Conservation (phyloP, 2,329 filamentous ascomycete species). For the Verticillium dahliae region DNA sequence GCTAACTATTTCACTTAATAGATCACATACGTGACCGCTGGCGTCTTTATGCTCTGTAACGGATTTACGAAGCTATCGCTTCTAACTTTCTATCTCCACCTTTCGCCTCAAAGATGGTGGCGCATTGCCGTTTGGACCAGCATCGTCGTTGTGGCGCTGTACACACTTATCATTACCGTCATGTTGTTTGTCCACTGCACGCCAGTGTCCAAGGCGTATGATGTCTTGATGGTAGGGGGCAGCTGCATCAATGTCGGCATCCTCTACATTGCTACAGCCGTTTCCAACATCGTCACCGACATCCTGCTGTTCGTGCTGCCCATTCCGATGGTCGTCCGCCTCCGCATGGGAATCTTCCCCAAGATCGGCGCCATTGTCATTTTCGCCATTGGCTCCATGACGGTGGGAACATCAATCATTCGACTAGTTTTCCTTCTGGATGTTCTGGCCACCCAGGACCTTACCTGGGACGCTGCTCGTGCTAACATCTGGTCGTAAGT, state of each 20-base stretch:
- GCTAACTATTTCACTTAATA: constrained; percentile 8
- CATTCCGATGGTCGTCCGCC: constrained; percentile 33
- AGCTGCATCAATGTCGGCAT: constrained; percentile 37
- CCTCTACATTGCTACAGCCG: constrained; percentile 41
- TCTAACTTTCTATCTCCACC: constrained; percentile 28
- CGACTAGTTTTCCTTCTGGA: constrained; percentile 4
- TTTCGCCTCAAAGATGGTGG: constrained; percentile 27
- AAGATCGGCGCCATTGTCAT: constrained; percentile 37
- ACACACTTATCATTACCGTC: constrained; percentile 24
- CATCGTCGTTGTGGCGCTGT: constrained; percentile 21
- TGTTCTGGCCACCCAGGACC: constrained; percentile 3
- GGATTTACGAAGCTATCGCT: constrained; percentile 29
- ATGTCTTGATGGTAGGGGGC: constrained; percentile 19
- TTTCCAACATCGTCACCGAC: constrained; percentile 41
- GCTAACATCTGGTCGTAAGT: constrained; percentile 10
- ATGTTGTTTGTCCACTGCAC: constrained; percentile 28
- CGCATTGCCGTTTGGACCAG: constrained; percentile 20
- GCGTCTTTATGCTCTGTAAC: constrained; percentile 26
- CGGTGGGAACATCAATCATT: constrained; percentile 6
- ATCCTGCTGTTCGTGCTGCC: constrained; percentile 39
- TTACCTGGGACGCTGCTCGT: constrained; percentile 8
- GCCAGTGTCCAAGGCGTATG: constrained; percentile 25
- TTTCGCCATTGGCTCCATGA: constrained; percentile 33
- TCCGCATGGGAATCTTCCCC: constrained; percentile 37
- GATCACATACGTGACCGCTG: constrained; percentile 15